Conservation (phyloP, 352 stramenopile species). For the Phytopythium sindhum region DNA sequence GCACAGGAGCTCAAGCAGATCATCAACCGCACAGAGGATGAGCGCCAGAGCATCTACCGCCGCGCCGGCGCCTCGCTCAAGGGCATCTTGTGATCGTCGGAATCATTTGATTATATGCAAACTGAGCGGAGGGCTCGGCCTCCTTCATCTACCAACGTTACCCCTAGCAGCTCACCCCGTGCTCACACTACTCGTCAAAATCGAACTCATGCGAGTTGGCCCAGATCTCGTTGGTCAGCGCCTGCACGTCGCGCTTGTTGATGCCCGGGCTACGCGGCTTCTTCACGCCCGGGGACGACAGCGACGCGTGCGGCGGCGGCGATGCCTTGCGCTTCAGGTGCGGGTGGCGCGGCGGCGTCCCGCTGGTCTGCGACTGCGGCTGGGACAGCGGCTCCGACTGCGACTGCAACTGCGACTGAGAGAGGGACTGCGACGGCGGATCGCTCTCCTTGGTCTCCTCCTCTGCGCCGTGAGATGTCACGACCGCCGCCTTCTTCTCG, state of each 20-base stretch:
- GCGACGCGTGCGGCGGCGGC: slow-evolving; percentile 12
- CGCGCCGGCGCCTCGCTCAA: slow-evolving; percentile 77
- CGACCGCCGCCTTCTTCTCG: neutral
- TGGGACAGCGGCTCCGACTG: slow-evolving; percentile 1
- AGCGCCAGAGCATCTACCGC: slow-evolving; percentile 80
- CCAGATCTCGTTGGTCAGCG: slow-evolving; percentile 78
- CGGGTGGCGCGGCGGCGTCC: slow-evolving; percentile 6
- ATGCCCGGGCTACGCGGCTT: slow-evolving; percentile 22
- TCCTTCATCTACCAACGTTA: neutral
- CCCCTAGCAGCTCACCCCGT: neutral
- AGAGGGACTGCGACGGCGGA: slow-evolving; percentile 13
- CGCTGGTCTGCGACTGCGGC: neutral
- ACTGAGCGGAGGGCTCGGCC: neutral
- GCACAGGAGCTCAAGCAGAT: slow-evolving; percentile 63
- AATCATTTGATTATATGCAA: neutral
- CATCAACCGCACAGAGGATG: slow-evolving; percentile 72
- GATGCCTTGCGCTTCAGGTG: slow-evolving; percentile 27
- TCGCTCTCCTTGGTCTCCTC: slow-evolving; percentile 12
- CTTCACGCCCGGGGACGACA: slow-evolving; percentile 18
- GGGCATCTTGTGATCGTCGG: slow-evolving; percentile 40
- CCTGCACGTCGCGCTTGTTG: slow-evolving; percentile 52
- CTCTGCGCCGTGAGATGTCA: neutral
- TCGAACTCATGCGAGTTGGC: slow-evolving; percentile 77
- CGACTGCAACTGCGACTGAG: slow-evolving; percentile 5
- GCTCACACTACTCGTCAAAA: slow-evolving; percentile 42